These are phyloP conservation scores for Apophysomyces trapeziformis DNA, from an alignment of 371 early-diverging fungal species.

Conservation along the genomic window DNA sequence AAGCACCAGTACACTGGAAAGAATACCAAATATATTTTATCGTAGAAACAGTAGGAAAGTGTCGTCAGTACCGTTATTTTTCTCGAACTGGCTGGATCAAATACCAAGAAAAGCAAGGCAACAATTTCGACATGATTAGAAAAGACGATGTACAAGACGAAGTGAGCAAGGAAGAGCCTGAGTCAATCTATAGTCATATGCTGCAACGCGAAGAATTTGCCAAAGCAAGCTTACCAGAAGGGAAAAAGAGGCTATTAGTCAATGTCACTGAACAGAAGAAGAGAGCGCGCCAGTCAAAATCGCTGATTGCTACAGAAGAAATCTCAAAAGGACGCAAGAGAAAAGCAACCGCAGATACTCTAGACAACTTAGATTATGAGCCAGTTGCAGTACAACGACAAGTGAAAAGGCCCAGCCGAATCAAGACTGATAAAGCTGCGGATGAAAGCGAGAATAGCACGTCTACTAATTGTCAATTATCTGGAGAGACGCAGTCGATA, in stretches of 20 bases:
- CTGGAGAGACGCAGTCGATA: too few relatives aligned
- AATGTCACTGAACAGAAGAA: neutral
- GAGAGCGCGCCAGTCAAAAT: neutral
- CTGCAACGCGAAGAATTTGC: neutral
- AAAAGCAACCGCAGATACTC: neutral
- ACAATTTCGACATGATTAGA: neutral
- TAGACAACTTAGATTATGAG: neutral
- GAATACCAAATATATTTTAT: constrained; percentile 10
- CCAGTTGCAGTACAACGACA: neutral
- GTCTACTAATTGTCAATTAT: neutral
- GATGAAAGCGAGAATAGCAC: neutral
- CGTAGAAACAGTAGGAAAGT: constrained; percentile 16
- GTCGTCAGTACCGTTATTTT: constrained; percentile 24
- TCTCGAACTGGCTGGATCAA: constrained; percentile 6
- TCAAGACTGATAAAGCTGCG: neutral
- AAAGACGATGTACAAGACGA: neutral
- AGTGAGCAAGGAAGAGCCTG: neutral
- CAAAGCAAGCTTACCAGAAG: neutral
- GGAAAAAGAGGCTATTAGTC: neutral
- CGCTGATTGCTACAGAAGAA: neutral
- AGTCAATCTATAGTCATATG: neutral
- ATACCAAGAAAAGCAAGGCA: constrained; percentile 10
- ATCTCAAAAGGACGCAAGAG: neutral
- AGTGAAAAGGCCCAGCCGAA: neutral
- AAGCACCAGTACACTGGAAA: neutral